phyloP scores from a whole-genome alignment of 306 rosid species.

The Sicyos edulis region DNA sequence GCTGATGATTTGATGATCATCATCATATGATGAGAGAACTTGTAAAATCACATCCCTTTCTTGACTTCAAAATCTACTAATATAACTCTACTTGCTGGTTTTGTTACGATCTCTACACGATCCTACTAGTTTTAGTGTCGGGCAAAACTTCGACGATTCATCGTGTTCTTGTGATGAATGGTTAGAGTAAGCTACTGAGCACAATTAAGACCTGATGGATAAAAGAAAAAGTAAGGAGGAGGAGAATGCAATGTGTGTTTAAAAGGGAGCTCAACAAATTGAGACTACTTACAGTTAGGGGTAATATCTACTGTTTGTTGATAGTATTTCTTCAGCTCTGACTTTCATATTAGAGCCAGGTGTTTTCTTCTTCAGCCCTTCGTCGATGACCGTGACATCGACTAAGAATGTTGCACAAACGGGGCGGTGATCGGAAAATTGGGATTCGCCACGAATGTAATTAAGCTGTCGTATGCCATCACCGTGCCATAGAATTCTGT shows the following conservation, averaged over 20 bases:
- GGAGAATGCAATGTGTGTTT: not conserved
- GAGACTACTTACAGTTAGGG: conserved; percentile 11
- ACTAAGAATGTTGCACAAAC: conserved; percentile 70
- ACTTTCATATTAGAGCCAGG: conserved; percentile 37
- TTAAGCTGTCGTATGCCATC: conserved; percentile 59
- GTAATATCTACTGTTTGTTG: conserved; percentile 32
- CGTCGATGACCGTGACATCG: conserved; percentile 39
- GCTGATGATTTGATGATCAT: not conserved
- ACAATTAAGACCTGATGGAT: not conserved
- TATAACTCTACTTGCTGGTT: not conserved
- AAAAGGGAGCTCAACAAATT: not conserved
- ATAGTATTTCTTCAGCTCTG: conserved; percentile 47
- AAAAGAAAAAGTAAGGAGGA: not conserved
- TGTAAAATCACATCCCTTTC: not conserved
- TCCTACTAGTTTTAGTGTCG: conserved; percentile 1
- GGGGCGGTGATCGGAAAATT: conserved; percentile 86
- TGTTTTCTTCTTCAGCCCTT: conserved; percentile 39
- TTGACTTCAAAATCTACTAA: conserved; percentile 1
- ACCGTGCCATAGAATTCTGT: conserved; percentile 89
- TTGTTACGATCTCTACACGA: not conserved
- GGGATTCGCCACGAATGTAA: conserved; percentile 60
- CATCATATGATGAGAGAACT: not conserved
- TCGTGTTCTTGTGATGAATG: conserved; percentile 14
- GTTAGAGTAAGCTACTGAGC: conserved; percentile 11
- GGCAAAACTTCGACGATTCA: conserved; percentile 17